Conservation (phyloP, 2,329 filamentous ascomycete genomes). For the Pseudogymnoascus sp. region DNA sequence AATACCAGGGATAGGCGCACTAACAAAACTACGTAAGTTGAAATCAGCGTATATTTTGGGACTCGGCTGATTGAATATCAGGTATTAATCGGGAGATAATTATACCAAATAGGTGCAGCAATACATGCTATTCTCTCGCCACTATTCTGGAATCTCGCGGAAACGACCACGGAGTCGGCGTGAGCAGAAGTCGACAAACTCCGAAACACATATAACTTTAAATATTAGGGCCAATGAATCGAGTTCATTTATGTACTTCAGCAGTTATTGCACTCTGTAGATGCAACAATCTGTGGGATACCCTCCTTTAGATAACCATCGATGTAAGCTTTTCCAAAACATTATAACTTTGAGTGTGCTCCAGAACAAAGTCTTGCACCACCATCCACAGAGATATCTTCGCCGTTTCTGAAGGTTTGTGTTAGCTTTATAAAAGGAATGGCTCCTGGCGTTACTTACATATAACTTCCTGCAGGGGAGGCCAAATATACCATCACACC, state of each 20-base stretch:
- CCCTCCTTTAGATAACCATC: neutral
- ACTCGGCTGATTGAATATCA: neutral
- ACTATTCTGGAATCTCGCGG: neutral
- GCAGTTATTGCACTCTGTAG: neutral
- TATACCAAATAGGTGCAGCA: neutral
- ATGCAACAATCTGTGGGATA: neutral
- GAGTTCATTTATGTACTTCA: neutral
- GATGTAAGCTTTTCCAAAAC: neutral
- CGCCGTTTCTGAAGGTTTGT: slow-evolving; percentile 30
- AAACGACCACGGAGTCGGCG: neutral
- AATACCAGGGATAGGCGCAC: neutral
- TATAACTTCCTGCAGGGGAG: slow-evolving; percentile 45
- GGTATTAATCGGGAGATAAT: neutral
- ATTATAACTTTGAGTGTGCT: neutral
- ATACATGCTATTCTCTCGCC: neutral
- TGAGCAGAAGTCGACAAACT: neutral
- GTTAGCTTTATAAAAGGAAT: slow-evolving; percentile 10
- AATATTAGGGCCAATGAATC: neutral
- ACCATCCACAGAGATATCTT: slow-evolving; percentile 32
- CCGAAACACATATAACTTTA: neutral
- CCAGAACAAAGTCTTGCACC: slow-evolving; percentile 8
- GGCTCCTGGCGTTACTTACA: slow-evolving; percentile 29
- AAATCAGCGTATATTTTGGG: neutral
- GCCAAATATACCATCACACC: slow-evolving; percentile 53
- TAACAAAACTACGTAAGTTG: neutral